Conservation (phyloP, 202 grass and related monocot species). For the Setaria italica region DNA sequence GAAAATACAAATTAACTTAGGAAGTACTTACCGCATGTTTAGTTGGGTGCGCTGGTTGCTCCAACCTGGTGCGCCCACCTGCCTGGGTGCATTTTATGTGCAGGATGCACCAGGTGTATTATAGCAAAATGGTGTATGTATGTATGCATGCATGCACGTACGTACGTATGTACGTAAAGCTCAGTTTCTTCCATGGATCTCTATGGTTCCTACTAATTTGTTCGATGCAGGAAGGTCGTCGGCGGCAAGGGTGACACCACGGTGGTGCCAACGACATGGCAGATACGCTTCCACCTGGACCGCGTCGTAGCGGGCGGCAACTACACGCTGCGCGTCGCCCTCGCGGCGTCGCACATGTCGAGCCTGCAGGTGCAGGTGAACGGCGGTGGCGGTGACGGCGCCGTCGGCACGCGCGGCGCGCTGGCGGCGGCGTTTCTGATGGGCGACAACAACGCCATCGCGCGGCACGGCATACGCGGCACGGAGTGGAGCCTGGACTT, state of each 20-base stretch:
- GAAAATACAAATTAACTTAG: too few species aligned
- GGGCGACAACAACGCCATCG: conserved; percentile 63
- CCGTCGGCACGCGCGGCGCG: not conserved
- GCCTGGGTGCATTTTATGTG: too few species aligned
- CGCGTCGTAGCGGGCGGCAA: not conserved
- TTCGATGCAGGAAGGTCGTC: not conserved
- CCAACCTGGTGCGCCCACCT: too few species aligned
- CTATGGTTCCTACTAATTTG: not conserved
- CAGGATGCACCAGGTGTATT: too few species aligned
- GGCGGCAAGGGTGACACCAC: too few species aligned
- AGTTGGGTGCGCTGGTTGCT: too few species aligned
- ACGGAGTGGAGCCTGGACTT: conserved; percentile 53
- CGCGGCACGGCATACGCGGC: conserved; percentile 64
- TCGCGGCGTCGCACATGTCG: conserved; percentile 54
- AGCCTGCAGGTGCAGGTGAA: conserved; percentile 61
- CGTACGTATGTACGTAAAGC: too few species aligned
- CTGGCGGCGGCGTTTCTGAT: conserved; percentile 26
- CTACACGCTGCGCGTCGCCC: conserved; percentile 55
- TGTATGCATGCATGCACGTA: too few species aligned
- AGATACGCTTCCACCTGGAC: conserved; percentile 56
- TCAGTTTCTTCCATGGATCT: not conserved
- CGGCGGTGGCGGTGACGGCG: conserved; percentile 11
- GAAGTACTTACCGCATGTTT: too few species aligned
- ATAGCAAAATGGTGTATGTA: too few species aligned
- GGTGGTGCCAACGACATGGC: conserved; percentile 50